Conservation (phyloP, 495 filamentous ascomycete species). For the Filosporella fistucella region DNA sequence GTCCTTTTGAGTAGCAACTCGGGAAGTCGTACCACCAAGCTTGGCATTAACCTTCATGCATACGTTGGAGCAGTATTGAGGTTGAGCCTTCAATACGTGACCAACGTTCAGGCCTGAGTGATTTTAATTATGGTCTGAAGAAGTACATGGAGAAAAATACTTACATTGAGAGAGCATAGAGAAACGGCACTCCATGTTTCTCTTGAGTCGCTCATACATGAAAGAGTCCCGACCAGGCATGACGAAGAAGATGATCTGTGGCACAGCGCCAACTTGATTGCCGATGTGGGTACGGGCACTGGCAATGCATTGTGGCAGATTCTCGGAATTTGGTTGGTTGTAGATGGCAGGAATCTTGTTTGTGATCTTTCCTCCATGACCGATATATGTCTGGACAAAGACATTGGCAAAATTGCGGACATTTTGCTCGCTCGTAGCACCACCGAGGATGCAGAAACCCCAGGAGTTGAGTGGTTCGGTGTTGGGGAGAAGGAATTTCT, state of each 20-base stretch:
- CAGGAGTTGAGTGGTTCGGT: conserved; percentile 56
- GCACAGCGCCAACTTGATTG: conserved; percentile 22
- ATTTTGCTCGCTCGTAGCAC: conserved; percentile 29
- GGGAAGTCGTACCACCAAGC: conserved; percentile 71
- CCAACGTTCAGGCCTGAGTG: conserved; percentile 45
- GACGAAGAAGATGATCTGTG: conserved; percentile 70
- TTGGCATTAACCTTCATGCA: conserved; percentile 95
- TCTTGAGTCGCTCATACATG: conserved; percentile 77
- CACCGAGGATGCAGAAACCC: conserved; percentile 47
- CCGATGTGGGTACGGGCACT: conserved; percentile 21
- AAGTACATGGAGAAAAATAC: neutral
- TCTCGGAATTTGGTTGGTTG: conserved; percentile 3
- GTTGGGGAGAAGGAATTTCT: conserved; percentile 66
- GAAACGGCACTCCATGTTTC: conserved; percentile 73
- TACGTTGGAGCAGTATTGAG: conserved; percentile 85
- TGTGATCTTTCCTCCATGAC: conserved; percentile 66
- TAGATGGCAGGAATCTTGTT: conserved; percentile 27
- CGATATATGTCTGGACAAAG: conserved; percentile 58
- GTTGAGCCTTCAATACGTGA: conserved; percentile 55
- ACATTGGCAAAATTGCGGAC: conserved; percentile 51
- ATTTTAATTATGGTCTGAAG: neutral
- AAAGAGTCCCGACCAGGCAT: conserved; percentile 59
- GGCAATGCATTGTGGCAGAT: conserved; percentile 37
- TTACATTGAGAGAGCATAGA: conserved; percentile 67
- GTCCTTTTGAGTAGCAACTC: neutral